phyloP scores from a whole-genome alignment of 768 basidiomycete genomes.

The Mycena rebaudengoi region DNA sequence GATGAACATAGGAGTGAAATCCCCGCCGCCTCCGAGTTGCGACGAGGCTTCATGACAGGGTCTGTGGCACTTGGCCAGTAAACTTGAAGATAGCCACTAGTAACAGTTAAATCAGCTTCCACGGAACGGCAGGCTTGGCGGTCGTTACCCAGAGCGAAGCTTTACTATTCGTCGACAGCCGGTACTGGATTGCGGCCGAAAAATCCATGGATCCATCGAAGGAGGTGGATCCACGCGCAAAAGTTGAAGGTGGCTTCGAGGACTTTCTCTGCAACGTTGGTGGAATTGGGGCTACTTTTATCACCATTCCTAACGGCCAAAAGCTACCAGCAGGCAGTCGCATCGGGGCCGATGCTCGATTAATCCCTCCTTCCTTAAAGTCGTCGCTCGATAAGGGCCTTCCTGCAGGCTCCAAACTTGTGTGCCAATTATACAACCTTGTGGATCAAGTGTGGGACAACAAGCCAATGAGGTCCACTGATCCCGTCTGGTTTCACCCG shows the following conservation, averaged over 20 bases:
- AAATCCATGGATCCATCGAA: conserved; percentile 50
- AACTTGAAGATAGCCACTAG: neutral
- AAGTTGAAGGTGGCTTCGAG: conserved; percentile 25
- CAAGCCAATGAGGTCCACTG: conserved; percentile 59
- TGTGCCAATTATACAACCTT: conserved; percentile 64
- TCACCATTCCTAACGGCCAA: neutral
- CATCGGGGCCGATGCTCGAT: conserved; percentile 67
- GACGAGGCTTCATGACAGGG: conserved; percentile 65
- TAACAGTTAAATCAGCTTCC: conserved; percentile 56
- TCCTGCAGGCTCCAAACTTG: conserved; percentile 51
- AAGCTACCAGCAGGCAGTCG: conserved; percentile 33
- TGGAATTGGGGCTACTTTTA: neutral
- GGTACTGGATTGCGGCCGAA: conserved; percentile 67
- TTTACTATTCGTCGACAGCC: conserved; percentile 63
- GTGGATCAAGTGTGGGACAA: conserved; percentile 60
- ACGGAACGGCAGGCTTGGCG: conserved; percentile 62
- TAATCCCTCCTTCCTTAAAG: conserved; percentile 58
- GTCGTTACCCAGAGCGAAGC: conserved; percentile 59
- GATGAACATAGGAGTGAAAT: conserved; percentile 68
- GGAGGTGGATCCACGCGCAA: conserved; percentile 24
- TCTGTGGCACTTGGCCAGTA: conserved; percentile 42
- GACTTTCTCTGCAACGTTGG: conserved; percentile 24
- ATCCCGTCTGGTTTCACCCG: conserved; percentile 56
- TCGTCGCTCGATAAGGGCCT: conserved; percentile 49
- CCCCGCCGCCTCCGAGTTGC: conserved; percentile 59